These are phyloP conservation scores for Colletotrichum sublineola DNA, from an alignment of 2,329 filamentous ascomycete species.

Conservation along the genomic window DNA sequence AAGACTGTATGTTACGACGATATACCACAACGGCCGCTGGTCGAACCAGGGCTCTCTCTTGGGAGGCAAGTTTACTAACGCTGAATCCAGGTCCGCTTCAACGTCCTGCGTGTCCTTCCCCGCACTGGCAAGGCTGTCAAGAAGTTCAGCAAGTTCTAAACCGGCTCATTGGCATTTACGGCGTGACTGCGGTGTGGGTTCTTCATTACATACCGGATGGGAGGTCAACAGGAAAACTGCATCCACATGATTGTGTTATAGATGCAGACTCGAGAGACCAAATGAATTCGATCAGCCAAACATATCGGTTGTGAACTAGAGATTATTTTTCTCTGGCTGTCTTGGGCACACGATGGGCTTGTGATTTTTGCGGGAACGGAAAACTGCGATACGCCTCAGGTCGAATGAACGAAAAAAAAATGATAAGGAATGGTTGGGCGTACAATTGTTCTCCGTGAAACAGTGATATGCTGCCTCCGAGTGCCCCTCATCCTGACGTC, in stretches of 20 bases:
- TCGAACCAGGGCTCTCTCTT: neutral
- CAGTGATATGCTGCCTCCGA: constrained; percentile 3
- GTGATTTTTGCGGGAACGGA: constrained; percentile 43
- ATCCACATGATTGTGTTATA: constrained; percentile 58
- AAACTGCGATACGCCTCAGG: constrained; percentile 42
- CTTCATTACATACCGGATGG: constrained; percentile 50
- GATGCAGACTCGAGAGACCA: constrained; percentile 52
- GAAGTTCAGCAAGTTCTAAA: constrained; percentile 99
- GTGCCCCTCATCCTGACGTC: neutral
- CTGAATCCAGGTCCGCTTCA: constrained; percentile 87
- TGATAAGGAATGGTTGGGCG: constrained; percentile 37
- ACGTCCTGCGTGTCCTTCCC: constrained; percentile 98
- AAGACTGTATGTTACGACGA: constrained; percentile 87
- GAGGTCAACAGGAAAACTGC: constrained; percentile 45
- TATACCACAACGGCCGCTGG: neutral
- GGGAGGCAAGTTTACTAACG: constrained; percentile 30
- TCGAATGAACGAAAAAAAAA: constrained; percentile 40
- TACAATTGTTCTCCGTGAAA: constrained; percentile 11
- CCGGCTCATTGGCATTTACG: constrained; percentile 66
- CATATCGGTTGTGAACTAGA: constrained; percentile 55
- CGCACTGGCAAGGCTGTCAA: constrained; percentile 98
- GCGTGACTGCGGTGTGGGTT: constrained; percentile 63
- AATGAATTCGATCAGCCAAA: constrained; percentile 46
- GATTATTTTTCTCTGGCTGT: constrained; percentile 39
- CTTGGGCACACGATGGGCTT: constrained; percentile 40